Evolutionary conservation across 176 grass and related monocot genomes (phyloP), one percentile per base, ranked within the genome.

Genomic region (Juncus effusus): DNA sequence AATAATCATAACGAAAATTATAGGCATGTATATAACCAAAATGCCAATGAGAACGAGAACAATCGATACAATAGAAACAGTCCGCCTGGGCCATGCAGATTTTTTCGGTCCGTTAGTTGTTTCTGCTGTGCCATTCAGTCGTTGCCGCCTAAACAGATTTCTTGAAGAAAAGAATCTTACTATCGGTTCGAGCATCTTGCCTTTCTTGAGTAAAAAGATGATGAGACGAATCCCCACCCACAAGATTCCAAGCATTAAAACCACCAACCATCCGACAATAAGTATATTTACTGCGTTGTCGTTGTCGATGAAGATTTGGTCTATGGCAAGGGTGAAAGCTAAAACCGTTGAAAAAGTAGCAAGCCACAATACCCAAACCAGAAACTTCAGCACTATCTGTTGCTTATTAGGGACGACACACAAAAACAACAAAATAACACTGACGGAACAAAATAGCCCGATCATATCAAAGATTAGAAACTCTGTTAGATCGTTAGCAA

Each of bases 391-490:
- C 54, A 57, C 54, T 5, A 12, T 13, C 14, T 13, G 2, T 57
- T 16, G 7, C 14, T 57, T 57, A 5, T 4, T 5, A 57, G 54
- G 70, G 1, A 62, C 19, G 3, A 56, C 40, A 19, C 70, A 74
- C 12, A 74, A 11, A 16, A 74, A 35, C 2, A 74, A 6, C 1
- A 74, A 56, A 16, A 73, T 73, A 41, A 69, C 51, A 36, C 41
- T 36, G 3, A 74, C 4, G 11, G 70, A 74, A 60, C n/a, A 41
- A 51, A 74, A 61, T 15, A 74, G 11, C n/a, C 53, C 70, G 1
- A 74, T 14, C 55, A 50, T 62, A 13, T 74, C 70, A 0, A 62
- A 62, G 0, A 62, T 0, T 41, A 74, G 4, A 59, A 74, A 74
- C 1, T 4, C 0, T 3, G 2, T 1, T 4, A 74, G 42, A 1